These are phyloP conservation scores for Tetrahymena elliotti DNA, from an alignment of 73 alveolate species.

Conservation along the genomic window DNA sequence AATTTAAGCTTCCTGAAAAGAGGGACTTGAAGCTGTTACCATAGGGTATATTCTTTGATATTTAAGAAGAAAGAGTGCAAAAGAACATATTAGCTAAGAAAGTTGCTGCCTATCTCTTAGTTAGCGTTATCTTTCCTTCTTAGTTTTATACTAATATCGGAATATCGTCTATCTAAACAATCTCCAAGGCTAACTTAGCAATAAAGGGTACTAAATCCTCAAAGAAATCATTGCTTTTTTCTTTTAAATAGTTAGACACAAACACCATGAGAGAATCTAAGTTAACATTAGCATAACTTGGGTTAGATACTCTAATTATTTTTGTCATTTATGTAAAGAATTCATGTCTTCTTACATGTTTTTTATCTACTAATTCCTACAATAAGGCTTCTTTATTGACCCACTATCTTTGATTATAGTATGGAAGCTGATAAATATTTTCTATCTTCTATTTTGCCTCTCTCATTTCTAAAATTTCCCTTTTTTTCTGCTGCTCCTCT, in stretches of 20 bases:
- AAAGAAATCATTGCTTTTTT: not conserved
- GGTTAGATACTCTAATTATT: not conserved
- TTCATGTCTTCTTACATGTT: not conserved
- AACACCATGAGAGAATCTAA: not conserved
- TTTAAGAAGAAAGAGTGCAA: not conserved
- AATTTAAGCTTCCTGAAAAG: not conserved
- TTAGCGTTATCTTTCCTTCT: not conserved
- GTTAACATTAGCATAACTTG: not conserved
- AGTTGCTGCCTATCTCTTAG: not conserved
- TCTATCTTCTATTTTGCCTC: not conserved
- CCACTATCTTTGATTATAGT: not conserved
- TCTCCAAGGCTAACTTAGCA: not conserved
- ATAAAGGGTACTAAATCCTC: not conserved
- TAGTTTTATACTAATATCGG: not conserved
- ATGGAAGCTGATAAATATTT: not conserved
- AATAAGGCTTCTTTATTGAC: not conserved
- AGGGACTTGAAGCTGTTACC: not conserved
- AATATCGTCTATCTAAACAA: not conserved
- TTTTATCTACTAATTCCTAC: not conserved
- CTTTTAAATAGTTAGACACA: not conserved
- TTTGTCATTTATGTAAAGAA: not conserved
- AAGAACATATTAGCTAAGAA: conserved; percentile 32
- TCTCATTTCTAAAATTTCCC: not conserved
- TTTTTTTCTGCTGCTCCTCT: not conserved
- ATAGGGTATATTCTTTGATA: not conserved